A percentile compares a stretch with the other conserved stretches of the same genome.
These are phyloP conservation scores for Lasiosphaeris hirsuta DNA, from an alignment of 495 filamentous ascomycete species.

Conservation along the genomic window DNA sequence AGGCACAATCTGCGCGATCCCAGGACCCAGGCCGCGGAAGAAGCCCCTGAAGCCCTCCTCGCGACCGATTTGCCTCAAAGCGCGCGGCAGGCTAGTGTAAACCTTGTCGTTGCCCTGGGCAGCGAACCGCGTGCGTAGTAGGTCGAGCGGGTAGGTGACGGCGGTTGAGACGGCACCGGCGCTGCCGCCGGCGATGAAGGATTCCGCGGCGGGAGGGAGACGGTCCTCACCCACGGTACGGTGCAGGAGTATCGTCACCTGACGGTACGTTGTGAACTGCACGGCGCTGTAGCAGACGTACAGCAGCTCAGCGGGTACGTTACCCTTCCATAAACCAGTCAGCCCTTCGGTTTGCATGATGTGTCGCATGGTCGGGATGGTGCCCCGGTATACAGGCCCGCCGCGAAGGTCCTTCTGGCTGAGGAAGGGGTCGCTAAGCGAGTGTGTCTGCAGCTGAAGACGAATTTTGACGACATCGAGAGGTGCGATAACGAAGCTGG, in stretches of 20 bases:
- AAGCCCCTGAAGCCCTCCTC: slow-evolving; percentile 76
- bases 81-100: slow-evolving; percentile 64
- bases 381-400: slow-evolving; percentile 75
- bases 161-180: slow-evolving; percentile 80
- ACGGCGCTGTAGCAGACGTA: slow-evolving; percentile 85
- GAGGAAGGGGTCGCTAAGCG: slow-evolving; percentile 60
- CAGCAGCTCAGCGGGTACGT: slow-evolving; percentile 88
- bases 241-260: slow-evolving; percentile 59
- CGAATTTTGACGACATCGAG: slow-evolving; percentile 96
- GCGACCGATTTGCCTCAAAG: slow-evolving; percentile 66
- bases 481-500: slow-evolving; percentile 83
- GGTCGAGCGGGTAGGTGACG: slow-evolving; percentile 86
- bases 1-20: slow-evolving; percentile 80
- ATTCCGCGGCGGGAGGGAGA: slow-evolving; percentile 53
- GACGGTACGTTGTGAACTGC: slow-evolving; percentile 90
- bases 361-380: slow-evolving; percentile 67
- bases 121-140: slow-evolving; percentile 91
- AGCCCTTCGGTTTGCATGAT: slow-evolving; percentile 79
- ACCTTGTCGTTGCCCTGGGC: slow-evolving; percentile 85
- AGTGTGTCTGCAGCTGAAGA: slow-evolving; percentile 85
- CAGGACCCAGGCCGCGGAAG: slow-evolving; percentile 80
- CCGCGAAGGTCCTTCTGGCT: slow-evolving; percentile 46
- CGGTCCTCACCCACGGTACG: slow-evolving; percentile 32
- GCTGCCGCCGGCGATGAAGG: slow-evolving; percentile 74
- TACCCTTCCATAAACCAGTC: slow-evolving; percentile 94